phyloP scores from a whole-genome alignment of 768 basidiomycete genomes.

The Russula virescens region DNA sequence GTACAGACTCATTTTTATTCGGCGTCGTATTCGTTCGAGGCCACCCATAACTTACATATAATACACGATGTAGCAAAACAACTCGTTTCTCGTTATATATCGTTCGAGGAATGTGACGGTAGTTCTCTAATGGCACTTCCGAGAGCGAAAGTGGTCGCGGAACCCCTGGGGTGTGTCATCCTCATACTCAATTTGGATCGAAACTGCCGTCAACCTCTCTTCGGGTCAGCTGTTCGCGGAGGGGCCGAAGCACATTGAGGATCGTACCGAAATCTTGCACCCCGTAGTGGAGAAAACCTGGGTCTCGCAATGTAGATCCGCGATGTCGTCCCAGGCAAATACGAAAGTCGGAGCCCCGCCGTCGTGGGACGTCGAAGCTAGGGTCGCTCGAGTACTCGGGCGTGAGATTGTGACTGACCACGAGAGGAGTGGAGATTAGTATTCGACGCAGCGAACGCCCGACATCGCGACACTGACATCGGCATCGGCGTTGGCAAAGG shows the following conservation, averaged over 20 bases:
- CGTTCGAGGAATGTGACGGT: not conserved
- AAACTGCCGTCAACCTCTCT: not conserved
- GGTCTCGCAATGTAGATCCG: not conserved
- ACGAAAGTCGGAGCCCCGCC: too few relatives aligned
- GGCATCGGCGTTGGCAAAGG: not conserved
- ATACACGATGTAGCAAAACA: not conserved
- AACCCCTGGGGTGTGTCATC: not conserved
- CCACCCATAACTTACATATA: not conserved
- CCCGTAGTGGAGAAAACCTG: not conserved
- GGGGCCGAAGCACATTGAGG: not conserved
- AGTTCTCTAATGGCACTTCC: not conserved
- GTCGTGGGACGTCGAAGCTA: too few relatives aligned
- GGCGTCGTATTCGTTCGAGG: too few relatives aligned
- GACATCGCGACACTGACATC: not conserved
- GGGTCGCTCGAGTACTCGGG: constrained; percentile 5
- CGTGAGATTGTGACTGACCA: not conserved
- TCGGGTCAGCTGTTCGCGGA: not conserved
- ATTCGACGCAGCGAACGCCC: not conserved
- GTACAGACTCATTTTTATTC: too few relatives aligned
- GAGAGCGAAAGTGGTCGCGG: not conserved
- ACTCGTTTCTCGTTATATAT: not conserved
- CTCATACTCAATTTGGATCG: not conserved
- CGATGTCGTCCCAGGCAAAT: not conserved
- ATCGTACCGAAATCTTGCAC: not conserved
- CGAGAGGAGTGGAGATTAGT: not conserved